Base-by-base conservation (phyloP, 2,329 filamentous ascomycete species). In the Didymosphaeria variabile region DNA sequence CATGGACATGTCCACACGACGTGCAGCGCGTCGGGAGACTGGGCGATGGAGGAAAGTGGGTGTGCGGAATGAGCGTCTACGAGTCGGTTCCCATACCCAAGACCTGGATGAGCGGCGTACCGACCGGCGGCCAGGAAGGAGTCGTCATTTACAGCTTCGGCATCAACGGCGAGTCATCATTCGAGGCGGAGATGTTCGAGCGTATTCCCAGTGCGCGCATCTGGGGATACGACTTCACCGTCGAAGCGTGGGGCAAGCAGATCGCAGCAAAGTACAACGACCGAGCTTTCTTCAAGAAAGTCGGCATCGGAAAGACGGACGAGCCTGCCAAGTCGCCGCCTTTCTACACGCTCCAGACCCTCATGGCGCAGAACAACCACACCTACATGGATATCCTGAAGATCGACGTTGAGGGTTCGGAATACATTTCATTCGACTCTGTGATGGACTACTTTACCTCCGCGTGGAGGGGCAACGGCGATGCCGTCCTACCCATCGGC, bases 31-130 rank as follows among this genome's bases (percentile, higher is more conserved):
- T 76, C 0, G 73, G 73, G 3, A 63, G 72, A 9, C 65, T 76
- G 7, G 73, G 73, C 5, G 73, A 76, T 51, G 73, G 73, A 32
- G 73, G 73, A 15, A 76, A 76, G 64, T 76, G 73, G 73, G 72
- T 76, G 19, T 76, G 73, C 54, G 73, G 73, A 13, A 74, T 76
- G 72, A 74, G 68, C 49, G 55, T 75, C 19, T 76, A 76, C 58
- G 73, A 76, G 29, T 63, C 60, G 6, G 57, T 72, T 26, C 67
- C 73, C 1, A 65, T 61, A 9, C 65, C 68, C 1, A 60, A 65
- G 7, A 47, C 67, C 9, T 56, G 67, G 46, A 54, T 52, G 19
- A 40, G 44, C 13, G 46, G 59, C 3, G 53, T 71, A 3, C 58
- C 58, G 19, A 44, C 55, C 17, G 58, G 58, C 10, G 68, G 60